Percentiles rank a stretch among this genome's conserved stretches.
These are phyloP conservation scores for Ogataea corticis DNA, from an alignment of 805 yeast genomes.

Conservation along the genomic window DNA sequence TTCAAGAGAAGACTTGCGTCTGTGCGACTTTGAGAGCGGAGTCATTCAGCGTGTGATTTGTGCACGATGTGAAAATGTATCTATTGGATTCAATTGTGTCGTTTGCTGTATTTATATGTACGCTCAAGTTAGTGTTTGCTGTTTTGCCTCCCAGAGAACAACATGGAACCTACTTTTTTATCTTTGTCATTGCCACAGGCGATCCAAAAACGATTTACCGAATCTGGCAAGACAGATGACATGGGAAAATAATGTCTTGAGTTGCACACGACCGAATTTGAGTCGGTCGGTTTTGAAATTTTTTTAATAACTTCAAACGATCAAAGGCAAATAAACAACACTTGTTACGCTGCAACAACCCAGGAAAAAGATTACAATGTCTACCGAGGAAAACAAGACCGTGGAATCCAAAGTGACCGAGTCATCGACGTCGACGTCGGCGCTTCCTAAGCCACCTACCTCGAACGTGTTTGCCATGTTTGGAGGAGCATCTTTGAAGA, in stretches of 20 bases:
- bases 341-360: constrained; percentile 2
- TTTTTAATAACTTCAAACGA: not conserved
- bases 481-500: constrained; percentile 81
- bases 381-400: constrained; percentile 10
- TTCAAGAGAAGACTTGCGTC: constrained; percentile 42
- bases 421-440: constrained; percentile 8
- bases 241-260: no score
- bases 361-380: constrained; percentile 6
- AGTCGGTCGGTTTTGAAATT: not conserved
- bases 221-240: no score
- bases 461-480: constrained; percentile 91
- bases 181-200: no score
- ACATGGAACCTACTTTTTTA: not conserved
- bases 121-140: not conserved
- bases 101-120: no score
- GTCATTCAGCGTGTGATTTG: no score
- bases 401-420: constrained; percentile 16
- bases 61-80: not conserved
- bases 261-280: not conserved
- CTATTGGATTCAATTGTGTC: no score
- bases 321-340: constrained; percentile 4
- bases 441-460: constrained; percentile 62
- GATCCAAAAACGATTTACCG: no score
- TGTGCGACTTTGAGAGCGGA: constrained; percentile 7
- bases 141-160: not conserved